Conservation (phyloP, 1,139 yeast species). For the Blastobotrys serpentis region DNA sequence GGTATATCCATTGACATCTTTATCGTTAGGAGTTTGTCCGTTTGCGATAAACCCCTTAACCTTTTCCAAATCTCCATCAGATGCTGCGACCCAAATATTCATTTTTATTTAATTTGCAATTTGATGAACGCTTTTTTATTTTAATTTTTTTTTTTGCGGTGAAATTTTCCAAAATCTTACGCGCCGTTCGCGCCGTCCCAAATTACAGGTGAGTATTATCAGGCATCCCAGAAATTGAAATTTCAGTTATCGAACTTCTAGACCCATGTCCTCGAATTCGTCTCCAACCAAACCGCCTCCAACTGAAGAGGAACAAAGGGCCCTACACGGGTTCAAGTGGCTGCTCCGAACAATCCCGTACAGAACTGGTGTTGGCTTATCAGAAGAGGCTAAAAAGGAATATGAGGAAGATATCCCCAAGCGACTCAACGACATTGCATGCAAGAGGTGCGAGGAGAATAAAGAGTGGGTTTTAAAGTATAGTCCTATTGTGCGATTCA, state of each 20-base stretch:
- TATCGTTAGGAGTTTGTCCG: constrained; percentile 62
- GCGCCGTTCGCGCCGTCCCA: too few species aligned
- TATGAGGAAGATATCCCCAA: constrained; percentile 55
- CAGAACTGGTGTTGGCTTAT: constrained; percentile 68
- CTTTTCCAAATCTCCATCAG: constrained; percentile 66
- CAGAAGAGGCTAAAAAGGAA: constrained; percentile 51
- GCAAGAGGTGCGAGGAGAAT: constrained; percentile 67
- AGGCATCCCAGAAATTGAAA: too few species aligned
- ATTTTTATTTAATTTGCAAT: constrained; percentile 26
- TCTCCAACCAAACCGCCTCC: neutral
- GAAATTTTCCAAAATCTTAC: too few species aligned
- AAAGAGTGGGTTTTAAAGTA: constrained; percentile 76
- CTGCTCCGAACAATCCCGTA: constrained; percentile 75
- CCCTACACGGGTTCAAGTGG: constrained; percentile 55
- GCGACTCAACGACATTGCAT: constrained; percentile 49
- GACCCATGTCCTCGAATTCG: neutral
- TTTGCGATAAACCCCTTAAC: constrained; percentile 57
- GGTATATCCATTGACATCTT: constrained; percentile 92
- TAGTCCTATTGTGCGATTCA: constrained; percentile 77
- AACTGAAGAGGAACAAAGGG: constrained; percentile 13
- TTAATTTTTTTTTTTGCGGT: neutral
- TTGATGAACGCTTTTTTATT: neutral
- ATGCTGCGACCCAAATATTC: constrained; percentile 94
- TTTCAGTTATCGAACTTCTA: neutral
- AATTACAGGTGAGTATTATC: too few species aligned